phyloP scores from a whole-genome alignment of 139 green algal genomes.

The Micractinium sp. region DNA sequence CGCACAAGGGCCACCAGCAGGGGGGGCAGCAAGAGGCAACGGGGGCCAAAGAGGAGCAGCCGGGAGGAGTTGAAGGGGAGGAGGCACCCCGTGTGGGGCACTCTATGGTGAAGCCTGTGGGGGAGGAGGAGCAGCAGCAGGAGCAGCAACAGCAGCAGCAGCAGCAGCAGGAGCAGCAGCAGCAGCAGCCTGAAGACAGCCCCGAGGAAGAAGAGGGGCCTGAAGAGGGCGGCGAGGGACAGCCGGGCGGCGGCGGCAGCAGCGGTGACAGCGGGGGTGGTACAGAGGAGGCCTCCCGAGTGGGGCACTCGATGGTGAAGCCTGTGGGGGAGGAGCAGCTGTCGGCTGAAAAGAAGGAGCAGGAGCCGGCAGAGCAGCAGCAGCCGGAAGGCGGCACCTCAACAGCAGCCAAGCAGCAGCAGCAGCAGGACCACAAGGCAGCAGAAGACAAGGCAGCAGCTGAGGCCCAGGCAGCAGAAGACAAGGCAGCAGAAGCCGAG shows the following conservation, averaged over 20 bases:
- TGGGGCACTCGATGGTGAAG: slow-evolving; percentile 38
- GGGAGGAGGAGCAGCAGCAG: neutral
- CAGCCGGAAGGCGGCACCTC: neutral
- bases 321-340: slow-evolving; percentile 5
- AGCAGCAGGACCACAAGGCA: neutral
- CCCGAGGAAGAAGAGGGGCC: neutral
- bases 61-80: neutral
- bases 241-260: neutral
- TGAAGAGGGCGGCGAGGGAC: neutral
- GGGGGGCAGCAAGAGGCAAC: too few relatives aligned
- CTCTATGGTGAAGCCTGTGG: slow-evolving; percentile 36
- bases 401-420: neutral
- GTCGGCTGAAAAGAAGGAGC: neutral
- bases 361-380: neutral
- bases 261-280: neutral
- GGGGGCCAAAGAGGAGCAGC: neutral
- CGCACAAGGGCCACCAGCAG: neutral
- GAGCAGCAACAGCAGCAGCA: neutral
- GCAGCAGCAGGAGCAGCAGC: slow-evolving; percentile 17
- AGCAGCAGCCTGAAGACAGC: neutral
- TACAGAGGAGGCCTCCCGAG: neutral
- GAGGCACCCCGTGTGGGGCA: slow-evolving; percentile 21
- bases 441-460: neutral
- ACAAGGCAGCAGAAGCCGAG: slow-evolving; percentile 1
- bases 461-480: neutral